Evolutionary conservation across 441 rosid genomes (phyloP).

Genomic region (Pelargonium fulgidum): DNA sequence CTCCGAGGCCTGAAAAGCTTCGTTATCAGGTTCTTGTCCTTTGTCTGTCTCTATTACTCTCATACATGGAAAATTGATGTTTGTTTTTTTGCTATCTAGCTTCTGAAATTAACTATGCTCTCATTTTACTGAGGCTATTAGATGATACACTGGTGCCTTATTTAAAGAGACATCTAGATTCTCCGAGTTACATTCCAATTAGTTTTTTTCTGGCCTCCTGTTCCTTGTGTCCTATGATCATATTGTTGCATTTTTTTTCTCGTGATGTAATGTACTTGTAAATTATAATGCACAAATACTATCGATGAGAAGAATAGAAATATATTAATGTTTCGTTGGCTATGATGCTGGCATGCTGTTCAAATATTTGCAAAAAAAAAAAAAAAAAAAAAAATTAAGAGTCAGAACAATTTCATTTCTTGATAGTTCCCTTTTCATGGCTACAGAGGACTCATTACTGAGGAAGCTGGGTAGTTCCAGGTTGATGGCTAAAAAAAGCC

Average conservation of each 20-base stretch:
- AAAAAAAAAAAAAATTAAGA: too few relatives aligned
- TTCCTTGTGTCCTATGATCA: not conserved
- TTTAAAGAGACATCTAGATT: not conserved
- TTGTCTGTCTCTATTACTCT: slow-evolving; percentile 4
- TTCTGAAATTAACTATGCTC: not conserved
- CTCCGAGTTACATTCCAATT: not conserved
- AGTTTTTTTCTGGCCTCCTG: not conserved
- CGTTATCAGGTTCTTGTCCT: slow-evolving; percentile 60
- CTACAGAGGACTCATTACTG: too few relatives aligned
- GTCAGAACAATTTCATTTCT: too few relatives aligned
- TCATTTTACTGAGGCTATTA: not conserved
- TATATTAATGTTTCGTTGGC: too few relatives aligned
- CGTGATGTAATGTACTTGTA: too few relatives aligned
- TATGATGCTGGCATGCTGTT: too few relatives aligned
- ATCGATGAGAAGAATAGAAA: too few relatives aligned
- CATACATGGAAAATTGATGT: not conserved
- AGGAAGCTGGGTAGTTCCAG: too few relatives aligned
- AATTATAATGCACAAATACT: too few relatives aligned
- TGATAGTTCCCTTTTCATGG: too few relatives aligned
- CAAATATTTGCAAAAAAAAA: too few relatives aligned
- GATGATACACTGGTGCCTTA: not conserved
- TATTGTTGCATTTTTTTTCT: not conserved
- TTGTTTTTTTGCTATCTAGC: not conserved
- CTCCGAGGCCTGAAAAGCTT: slow-evolving; percentile 73
- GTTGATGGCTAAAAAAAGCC: too few relatives aligned